A percentile compares a stretch with the other conserved stretches of the same genome.
phyloP scores from a whole-genome alignment of 176 grass and related monocot genomes.

The Avena sativa region DNA sequence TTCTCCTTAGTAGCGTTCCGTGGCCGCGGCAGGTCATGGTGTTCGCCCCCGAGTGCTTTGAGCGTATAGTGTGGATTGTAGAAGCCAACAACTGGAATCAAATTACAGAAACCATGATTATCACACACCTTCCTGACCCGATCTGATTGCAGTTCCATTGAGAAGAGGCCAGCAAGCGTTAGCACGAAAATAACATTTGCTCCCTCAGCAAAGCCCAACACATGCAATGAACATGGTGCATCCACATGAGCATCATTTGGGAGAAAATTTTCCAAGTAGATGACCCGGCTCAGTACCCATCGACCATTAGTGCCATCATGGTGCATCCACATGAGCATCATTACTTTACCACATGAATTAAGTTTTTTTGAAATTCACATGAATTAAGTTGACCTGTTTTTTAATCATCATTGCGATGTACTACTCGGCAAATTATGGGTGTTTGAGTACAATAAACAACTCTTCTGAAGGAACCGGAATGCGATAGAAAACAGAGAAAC shows the following conservation, averaged over 20 bases:
- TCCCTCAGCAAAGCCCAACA: conserved; percentile 1
- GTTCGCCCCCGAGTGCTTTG: neutral
- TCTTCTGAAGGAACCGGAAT: neutral
- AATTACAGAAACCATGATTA: neutral
- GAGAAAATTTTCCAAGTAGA: neutral
- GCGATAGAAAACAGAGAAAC: no score
- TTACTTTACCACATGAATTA: no score
- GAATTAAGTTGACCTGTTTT: no score
- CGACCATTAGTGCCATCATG: no score
- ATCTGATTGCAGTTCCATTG: neutral
- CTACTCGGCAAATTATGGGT: no score
- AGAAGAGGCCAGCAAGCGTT: neutral
- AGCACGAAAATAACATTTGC: neutral
- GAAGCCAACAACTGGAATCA: neutral
- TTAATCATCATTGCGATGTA: no score
- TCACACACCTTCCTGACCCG: neutral
- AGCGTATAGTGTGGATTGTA: neutral
- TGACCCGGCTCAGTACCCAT: neutral
- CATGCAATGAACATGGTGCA: neutral
- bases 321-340: no score
- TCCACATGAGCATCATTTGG: neutral
- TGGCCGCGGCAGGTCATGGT: neutral
- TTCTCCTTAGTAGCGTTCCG: neutral
- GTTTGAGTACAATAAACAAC: neutral
- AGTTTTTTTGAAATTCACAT: no score